These are phyloP conservation scores for Linnemannia elongata DNA, from an alignment of 192 early-diverging fungal species.

Conservation along the genomic window DNA sequence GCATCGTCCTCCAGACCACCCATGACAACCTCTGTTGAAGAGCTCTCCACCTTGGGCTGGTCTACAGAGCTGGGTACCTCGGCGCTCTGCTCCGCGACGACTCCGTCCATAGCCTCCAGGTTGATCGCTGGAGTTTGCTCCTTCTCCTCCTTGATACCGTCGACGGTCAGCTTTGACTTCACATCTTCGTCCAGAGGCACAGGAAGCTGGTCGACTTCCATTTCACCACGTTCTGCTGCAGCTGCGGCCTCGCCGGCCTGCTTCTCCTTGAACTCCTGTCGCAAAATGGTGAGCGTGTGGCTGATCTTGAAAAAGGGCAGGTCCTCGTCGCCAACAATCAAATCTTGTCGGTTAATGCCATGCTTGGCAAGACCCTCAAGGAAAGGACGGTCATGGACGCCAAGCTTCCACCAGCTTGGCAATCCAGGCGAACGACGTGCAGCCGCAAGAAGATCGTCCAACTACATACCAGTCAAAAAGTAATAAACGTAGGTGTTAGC, in stretches of 20 bases:
- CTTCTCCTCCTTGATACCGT: neutral
- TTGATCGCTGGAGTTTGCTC: neutral
- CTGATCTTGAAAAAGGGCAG: slow-evolving; percentile 64
- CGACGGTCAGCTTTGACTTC: slow-evolving; percentile 17
- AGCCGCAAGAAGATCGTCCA: slow-evolving; percentile 58
- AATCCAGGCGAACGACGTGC: slow-evolving; percentile 67
- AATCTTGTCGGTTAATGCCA: slow-evolving; percentile 76
- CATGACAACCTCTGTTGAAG: slow-evolving; percentile 6
- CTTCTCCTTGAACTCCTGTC: slow-evolving; percentile 28
- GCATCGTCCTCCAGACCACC: neutral
- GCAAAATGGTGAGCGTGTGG: slow-evolving; percentile 34
- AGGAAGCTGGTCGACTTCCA: slow-evolving; percentile 23
- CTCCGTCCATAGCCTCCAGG: slow-evolving; percentile 23
- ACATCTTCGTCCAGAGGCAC: neutral
- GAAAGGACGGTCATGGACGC: slow-evolving; percentile 75
- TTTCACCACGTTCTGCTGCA: slow-evolving; percentile 26
- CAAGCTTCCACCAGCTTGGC: slow-evolving; percentile 82
- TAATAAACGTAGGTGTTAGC: neutral
- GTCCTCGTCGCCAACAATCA: slow-evolving; percentile 72
- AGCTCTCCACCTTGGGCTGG: neutral
- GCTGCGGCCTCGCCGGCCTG: slow-evolving; percentile 18
- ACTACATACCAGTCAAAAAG: slow-evolving; percentile 27
- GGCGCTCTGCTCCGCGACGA: slow-evolving; percentile 5
- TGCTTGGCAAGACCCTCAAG: slow-evolving; percentile 78
- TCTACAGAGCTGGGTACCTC: neutral